Evolutionary conservation across 306 rosid species (phyloP).

Genomic region (Potentilla sterilis): DNA sequence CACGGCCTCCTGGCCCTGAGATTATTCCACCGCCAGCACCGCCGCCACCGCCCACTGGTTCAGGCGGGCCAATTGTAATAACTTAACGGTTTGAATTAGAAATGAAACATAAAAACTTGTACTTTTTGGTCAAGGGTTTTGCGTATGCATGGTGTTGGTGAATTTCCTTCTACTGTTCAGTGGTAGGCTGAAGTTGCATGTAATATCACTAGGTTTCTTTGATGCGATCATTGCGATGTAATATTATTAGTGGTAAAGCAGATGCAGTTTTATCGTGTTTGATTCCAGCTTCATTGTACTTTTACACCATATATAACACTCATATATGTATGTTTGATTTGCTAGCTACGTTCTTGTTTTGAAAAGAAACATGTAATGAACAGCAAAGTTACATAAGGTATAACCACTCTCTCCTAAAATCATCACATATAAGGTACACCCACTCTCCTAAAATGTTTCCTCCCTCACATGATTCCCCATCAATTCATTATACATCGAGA

Average conservation of each 20-base stretch:
- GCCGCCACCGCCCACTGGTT: slow-evolving; percentile 17
- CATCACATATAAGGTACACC: not conserved
- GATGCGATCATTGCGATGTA: too few species aligned
- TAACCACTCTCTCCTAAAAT: slow-evolving; percentile 1
- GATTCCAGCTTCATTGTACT: too few species aligned
- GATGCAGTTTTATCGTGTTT: too few species aligned
- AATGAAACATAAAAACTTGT: not conserved
- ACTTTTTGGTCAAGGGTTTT: not conserved
- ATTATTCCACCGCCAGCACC: slow-evolving; percentile 31
- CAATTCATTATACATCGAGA: not conserved
- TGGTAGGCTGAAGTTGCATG: too few species aligned
- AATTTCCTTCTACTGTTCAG: too few species aligned
- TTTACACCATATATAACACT: too few species aligned
- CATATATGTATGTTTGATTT: too few species aligned
- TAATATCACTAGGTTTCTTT: too few species aligned
- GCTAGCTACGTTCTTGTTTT: too few species aligned
- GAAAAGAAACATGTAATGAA: not conserved
- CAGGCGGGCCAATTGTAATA: slow-evolving; percentile 3
- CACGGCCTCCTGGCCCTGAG: slow-evolving; percentile 27
- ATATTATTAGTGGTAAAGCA: too few species aligned
- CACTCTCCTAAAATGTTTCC: slow-evolving; percentile 1
- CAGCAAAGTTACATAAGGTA: not conserved
- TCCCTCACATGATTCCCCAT: not conserved
- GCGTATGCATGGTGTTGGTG: too few species aligned
- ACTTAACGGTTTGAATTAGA: not conserved